A percentile compares a stretch with the other conserved stretches of the same genome.
Evolutionary conservation across 805 yeast genomes (phyloP).

Genomic region (Candida insectalens): DNA sequence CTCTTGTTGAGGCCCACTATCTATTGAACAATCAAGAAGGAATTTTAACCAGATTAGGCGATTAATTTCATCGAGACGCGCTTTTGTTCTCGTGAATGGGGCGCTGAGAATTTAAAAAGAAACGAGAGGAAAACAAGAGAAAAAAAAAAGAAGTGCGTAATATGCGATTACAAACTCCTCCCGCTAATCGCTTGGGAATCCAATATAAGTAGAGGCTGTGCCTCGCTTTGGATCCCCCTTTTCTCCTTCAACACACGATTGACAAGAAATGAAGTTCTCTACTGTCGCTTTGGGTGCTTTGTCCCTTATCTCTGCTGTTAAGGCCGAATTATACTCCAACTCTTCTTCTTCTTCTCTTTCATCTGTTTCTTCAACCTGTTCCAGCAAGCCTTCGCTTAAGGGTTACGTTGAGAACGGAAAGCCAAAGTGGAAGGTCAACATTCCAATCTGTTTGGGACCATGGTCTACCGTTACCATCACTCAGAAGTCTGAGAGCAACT

Average conservation of each 20-base stretch:
- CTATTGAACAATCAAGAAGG: too few relatives aligned
- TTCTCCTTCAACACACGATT: background rate
- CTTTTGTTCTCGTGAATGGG: too few relatives aligned
- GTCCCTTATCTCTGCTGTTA: background rate
- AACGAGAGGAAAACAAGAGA: too few relatives aligned
- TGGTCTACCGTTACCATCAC: slow-evolving; percentile 1
- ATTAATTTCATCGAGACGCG: too few relatives aligned
- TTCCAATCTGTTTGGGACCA: slow-evolving; percentile 1
- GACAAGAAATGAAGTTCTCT: slow-evolving; percentile 3
- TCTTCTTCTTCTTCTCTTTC: slow-evolving; percentile 1
- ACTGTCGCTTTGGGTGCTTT: background rate
- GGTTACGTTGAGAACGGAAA: slow-evolving; percentile 1
- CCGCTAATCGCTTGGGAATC: too few relatives aligned
- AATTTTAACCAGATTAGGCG: too few relatives aligned
- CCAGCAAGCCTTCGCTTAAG: background rate
- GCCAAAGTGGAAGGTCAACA: background rate
- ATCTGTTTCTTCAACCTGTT: slow-evolving; percentile 1
- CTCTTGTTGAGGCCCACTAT: too few relatives aligned
- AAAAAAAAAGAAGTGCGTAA: too few relatives aligned
- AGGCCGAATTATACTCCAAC: slow-evolving; percentile 2
- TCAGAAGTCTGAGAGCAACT: background rate
- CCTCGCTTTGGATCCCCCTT: too few relatives aligned
- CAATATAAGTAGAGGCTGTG: too few relatives aligned
- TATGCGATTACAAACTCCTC: too few relatives aligned
- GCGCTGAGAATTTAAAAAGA: too few relatives aligned